Evolutionary conservation across 306 rosid species (phyloP), one percentile per base, ranked within the genome.

Genomic region (Trifolium pratense): DNA sequence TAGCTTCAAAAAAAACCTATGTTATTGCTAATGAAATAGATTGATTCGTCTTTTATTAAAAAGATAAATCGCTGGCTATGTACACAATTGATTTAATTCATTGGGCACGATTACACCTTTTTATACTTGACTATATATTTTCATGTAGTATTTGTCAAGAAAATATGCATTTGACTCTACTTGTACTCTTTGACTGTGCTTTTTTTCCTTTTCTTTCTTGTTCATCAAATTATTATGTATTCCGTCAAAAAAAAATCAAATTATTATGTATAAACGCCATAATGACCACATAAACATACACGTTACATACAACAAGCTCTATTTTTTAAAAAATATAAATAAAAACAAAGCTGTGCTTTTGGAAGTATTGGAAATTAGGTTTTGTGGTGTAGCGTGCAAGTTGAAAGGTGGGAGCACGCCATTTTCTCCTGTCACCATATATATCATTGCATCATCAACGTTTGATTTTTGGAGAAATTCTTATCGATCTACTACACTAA

Each of bases 311-410:
- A 21, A 48, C 20, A 48, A 48, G 53, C 9, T 48, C 3, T 48
- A 6, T 8, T 15, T 48, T 48, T 48, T 48, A 2, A 26, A 26
- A 26, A 26, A 26, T 26, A 26, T 5, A 73, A 46, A 75, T 40
- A 40, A 37, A 37, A 37, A 40, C 14, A 40, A 11, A 40, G 84
- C 75, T 51, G 82, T 61, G 75, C 80, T 84, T 84, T 87, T 73
- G 66, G 26, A 82, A 65, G 55, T 58, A 84, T 81, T 37, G 85
- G 88, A 83, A 83, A 85, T 85, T 89, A 91, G 96, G 97, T 87
- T 73, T 89, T 77, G 86, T 86, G 87, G 90, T 85, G 88, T 86
- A 74, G 72, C 73, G 87, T 87, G 96, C 90, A 83, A 86, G 77
- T 87, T 91, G 87, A 86, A 76, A 71, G 78, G 84, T 83, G 85